Percentiles rank a stretch among this genome's conserved stretches.
phyloP scores from a whole-genome alignment of 495 filamentous ascomycete genomes.

The Bacidia gigantensis region DNA sequence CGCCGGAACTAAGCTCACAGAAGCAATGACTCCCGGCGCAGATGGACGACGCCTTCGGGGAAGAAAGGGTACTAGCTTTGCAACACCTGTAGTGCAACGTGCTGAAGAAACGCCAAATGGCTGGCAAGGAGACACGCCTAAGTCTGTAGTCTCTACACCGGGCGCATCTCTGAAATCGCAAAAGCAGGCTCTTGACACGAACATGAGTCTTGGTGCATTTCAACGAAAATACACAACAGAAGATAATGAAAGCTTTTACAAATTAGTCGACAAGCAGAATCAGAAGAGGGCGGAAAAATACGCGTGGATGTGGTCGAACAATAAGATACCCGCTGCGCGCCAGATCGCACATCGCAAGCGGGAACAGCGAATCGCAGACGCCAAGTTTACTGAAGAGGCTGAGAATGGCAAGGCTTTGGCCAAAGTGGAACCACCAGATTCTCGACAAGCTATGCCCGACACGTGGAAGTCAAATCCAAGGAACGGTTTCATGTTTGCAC shows the following conservation, averaged over 20 bases:
- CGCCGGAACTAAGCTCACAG: constrained; percentile 55
- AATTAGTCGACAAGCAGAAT: constrained; percentile 83
- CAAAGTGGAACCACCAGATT: constrained; percentile 46
- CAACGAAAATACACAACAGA: constrained; percentile 91
- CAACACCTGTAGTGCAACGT: constrained; percentile 18
- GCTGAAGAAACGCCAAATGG: constrained; percentile 37
- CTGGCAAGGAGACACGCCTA: constrained; percentile 54
- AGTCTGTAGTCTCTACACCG: constrained; percentile 37
- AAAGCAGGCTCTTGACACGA: constrained; percentile 51
- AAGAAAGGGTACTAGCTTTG: constrained; percentile 24
- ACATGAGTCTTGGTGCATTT: constrained; percentile 69
- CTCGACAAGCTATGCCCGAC: constrained; percentile 65
- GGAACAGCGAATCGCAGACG: constrained; percentile 46
- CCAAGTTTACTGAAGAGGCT: constrained; percentile 16
- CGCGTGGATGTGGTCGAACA: constrained; percentile 74
- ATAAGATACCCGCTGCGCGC: constrained; percentile 77
- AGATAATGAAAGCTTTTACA: constrained; percentile 93
- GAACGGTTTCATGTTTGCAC: constrained; percentile 82
- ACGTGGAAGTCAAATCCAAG: constrained; percentile 58
- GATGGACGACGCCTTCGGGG: constrained; percentile 30
- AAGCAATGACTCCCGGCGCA: constrained; percentile 68
- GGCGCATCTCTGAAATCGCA: constrained; percentile 11
- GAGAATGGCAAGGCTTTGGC: constrained; percentile 32
- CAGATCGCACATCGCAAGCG: constrained; percentile 68
- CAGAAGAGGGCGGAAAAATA: constrained; percentile 66